These are phyloP conservation scores for Fusarium udum DNA, from an alignment of 2,329 filamentous ascomycete species.

Conservation along the genomic window DNA sequence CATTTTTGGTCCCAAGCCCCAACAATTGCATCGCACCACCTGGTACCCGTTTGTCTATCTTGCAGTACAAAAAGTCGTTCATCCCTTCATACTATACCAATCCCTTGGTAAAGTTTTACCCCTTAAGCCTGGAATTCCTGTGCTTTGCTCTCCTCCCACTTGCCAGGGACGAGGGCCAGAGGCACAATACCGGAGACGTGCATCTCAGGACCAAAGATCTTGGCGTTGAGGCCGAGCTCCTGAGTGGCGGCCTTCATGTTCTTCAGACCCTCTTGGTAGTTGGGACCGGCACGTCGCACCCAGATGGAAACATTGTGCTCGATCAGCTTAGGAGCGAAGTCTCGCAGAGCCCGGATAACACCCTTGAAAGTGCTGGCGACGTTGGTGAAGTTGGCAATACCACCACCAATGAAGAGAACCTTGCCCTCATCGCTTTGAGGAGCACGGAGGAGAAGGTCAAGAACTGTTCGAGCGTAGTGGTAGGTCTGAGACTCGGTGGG, in stretches of 20 bases:
- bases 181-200: constrained; percentile 98
- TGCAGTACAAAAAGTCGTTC: constrained; percentile 48
- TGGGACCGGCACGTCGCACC: constrained; percentile 87
- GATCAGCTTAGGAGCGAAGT: constrained; percentile 83
- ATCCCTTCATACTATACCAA: constrained; percentile 32
- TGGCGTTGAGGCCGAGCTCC: constrained; percentile 82
- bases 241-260: constrained; percentile 98
- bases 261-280: constrained; percentile 99
- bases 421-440: constrained; percentile 89
- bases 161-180: constrained; percentile 78
- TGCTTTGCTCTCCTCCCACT: constrained; percentile 68
- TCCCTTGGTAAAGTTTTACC: constrained; percentile 12
- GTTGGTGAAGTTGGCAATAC: constrained; percentile 99
- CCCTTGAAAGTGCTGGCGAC: constrained; percentile 99
- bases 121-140: constrained; percentile 69
- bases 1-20: constrained; percentile 36
- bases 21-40: constrained; percentile 41
- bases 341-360: constrained; percentile 94
- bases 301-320: constrained; percentile 99
- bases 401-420: constrained; percentile 98
- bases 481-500: constrained; percentile 98
- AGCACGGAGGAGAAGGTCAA: constrained; percentile 96
- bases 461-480: constrained; percentile 97
- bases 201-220: constrained; percentile 81
- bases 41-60: constrained; percentile 45